Evolutionary conservation across 495 filamentous ascomycete genomes (phyloP).

Genomic region (Thermochaetoides thermophila): DNA sequence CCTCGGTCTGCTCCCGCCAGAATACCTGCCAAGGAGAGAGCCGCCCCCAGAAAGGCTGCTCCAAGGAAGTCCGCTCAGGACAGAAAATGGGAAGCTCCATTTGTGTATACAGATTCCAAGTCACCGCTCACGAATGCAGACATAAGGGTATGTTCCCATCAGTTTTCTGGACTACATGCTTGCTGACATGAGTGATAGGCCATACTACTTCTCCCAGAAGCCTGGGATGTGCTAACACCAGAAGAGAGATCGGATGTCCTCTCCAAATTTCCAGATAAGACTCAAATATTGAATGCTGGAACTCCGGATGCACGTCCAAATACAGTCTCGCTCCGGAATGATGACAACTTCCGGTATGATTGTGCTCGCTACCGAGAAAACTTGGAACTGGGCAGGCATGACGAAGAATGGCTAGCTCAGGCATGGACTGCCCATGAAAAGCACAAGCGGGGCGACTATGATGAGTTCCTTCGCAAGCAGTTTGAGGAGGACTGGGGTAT

Average conservation of each 20-base stretch:
- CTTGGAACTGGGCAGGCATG: constrained; percentile 44
- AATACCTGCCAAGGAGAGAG: not conserved
- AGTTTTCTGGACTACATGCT: too few species aligned
- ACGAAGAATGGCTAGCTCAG: constrained; percentile 49
- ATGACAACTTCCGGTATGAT: constrained; percentile 32
- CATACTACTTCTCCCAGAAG: constrained; percentile 37
- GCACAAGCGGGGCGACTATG: constrained; percentile 52
- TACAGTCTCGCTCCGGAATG: constrained; percentile 21
- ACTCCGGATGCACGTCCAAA: constrained; percentile 23
- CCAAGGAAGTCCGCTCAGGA: constrained; percentile 8
- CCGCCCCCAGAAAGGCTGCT: not conserved
- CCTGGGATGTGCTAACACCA: constrained; percentile 43
- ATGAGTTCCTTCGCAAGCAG: constrained; percentile 48
- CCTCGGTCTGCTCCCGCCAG: constrained; percentile 1
- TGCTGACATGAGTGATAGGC: constrained; percentile 22
- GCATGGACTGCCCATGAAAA: constrained; percentile 47
- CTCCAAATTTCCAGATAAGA: constrained; percentile 38
- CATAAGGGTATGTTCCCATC: constrained; percentile 34
- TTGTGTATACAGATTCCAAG: constrained; percentile 38
- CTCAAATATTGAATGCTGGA: constrained; percentile 17
- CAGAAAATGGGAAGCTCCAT: constrained; percentile 26
- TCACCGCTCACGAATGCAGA: constrained; percentile 40
- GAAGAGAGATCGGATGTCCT: constrained; percentile 42
- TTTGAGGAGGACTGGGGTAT: constrained; percentile 61
- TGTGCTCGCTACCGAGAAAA: constrained; percentile 33